Conservation (phyloP, 306 rosid species). For the Inga laurina region DNA sequence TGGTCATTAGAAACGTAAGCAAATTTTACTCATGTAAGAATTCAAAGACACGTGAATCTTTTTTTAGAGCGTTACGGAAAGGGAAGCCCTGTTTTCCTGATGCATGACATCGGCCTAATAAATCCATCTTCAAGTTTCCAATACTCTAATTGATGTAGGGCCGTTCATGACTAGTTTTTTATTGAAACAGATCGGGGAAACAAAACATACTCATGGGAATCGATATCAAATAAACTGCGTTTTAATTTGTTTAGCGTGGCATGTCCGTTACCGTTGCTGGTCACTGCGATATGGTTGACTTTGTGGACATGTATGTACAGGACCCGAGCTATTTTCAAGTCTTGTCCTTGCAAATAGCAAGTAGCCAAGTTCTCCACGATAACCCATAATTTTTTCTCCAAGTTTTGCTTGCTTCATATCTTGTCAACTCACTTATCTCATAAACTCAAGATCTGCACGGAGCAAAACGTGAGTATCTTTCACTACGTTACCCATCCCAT, state of each 20-base stretch:
- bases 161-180: too few relatives aligned
- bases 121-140: not conserved
- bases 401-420: not conserved
- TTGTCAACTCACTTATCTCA: not conserved
- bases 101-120: too few relatives aligned
- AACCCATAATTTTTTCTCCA: not conserved
- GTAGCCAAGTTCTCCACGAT: not conserved
- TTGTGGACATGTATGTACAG: not conserved
- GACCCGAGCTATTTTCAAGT: not conserved
- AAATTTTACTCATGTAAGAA: too few relatives aligned
- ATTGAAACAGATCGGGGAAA: not conserved
- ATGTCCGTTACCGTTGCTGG: not conserved
- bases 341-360: not conserved
- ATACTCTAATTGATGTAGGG: too few relatives aligned
- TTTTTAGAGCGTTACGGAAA: too few relatives aligned
- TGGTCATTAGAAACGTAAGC: too few relatives aligned
- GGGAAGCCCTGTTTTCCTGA: too few relatives aligned
- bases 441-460: not conserved
- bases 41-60: too few relatives aligned
- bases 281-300: not conserved
- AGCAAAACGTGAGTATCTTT: constrained; percentile 5
- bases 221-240: not conserved
- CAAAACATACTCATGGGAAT: not conserved
- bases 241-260: not conserved
- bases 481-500: not conserved